Percentiles rank a stretch among this genome's conserved stretches.
Evolutionary conservation across 495 filamentous ascomycete genomes (phyloP).

Genomic region (Podospora bellae-mahoneyi): DNA sequence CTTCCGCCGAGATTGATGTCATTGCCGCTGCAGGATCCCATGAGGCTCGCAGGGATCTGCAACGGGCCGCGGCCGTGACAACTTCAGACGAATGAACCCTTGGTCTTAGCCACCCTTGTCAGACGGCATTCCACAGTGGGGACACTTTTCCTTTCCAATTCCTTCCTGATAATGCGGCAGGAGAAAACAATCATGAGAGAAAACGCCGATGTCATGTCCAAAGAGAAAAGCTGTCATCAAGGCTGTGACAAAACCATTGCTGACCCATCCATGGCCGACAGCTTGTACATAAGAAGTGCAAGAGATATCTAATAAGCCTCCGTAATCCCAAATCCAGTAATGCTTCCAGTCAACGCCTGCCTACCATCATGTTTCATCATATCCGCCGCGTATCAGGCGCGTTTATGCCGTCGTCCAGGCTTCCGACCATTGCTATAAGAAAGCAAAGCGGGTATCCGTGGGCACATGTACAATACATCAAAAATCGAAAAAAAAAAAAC

Average conservation of each 20-base stretch:
- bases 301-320: not conserved
- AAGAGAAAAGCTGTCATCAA: not conserved
- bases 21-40: not conserved
- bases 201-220: not conserved
- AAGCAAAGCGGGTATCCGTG: not conserved
- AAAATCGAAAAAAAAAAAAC: not conserved
- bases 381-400: not conserved
- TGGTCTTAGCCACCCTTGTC: not conserved
- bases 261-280: not conserved
- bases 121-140: not conserved
- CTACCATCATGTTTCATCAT: not conserved
- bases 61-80: not conserved
- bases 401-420: not conserved
- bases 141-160: not conserved
- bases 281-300: not conserved
- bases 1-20: not conserved
- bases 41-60: not conserved
- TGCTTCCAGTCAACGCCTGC: not conserved
- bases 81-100: not conserved
- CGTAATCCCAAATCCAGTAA: not conserved
- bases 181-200: not conserved
- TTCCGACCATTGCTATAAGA: not conserved
- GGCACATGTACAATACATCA: not conserved
- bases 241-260: not conserved
- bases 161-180: not conserved